phyloP scores from a whole-genome alignment of 2,329 filamentous ascomycete genomes.

The Moelleriella libera region DNA sequence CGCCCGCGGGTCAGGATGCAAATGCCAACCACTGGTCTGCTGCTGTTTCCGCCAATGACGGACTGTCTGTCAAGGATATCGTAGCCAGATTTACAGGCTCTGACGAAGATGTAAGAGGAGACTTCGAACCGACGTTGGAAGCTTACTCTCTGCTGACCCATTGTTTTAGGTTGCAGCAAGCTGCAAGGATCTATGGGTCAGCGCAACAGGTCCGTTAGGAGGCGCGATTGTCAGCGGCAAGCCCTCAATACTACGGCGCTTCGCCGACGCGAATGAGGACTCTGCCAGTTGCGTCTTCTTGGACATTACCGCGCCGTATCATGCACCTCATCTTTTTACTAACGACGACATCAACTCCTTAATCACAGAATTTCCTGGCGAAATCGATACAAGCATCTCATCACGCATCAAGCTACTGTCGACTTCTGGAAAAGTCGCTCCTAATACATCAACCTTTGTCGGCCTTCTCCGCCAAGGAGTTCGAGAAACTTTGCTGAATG shows the following conservation, averaged over 20 bases:
- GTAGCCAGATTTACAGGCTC: neutral
- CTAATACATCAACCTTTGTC: neutral
- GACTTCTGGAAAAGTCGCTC: neutral
- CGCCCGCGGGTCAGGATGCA: constrained; percentile 1
- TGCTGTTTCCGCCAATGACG: constrained; percentile 4
- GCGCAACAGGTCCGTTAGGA: constrained; percentile 8
- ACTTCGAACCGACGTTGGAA: neutral
- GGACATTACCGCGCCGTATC: constrained; percentile 11
- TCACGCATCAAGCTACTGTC: neutral
- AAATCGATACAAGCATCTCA: neutral
- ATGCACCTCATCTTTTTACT: constrained; percentile 10
- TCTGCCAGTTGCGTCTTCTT: constrained; percentile 6
- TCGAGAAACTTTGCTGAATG: neutral
- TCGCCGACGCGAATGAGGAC: constrained; percentile 5
- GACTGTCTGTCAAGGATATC: constrained; percentile 1
- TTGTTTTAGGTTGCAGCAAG: neutral
- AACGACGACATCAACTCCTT: neutral
- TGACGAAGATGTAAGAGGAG: neutral
- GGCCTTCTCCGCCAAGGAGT: neutral
- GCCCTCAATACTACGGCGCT: constrained; percentile 7
- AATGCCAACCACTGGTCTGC: constrained; percentile 8
- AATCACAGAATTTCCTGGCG: neutral
- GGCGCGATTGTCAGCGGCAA: constrained; percentile 11
- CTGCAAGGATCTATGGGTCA: constrained; percentile 9
- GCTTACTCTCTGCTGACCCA: neutral